Base-by-base conservation (phyloP, 1,284 basidiomycete species). In the Cryptococcus deneoformans region DNA sequence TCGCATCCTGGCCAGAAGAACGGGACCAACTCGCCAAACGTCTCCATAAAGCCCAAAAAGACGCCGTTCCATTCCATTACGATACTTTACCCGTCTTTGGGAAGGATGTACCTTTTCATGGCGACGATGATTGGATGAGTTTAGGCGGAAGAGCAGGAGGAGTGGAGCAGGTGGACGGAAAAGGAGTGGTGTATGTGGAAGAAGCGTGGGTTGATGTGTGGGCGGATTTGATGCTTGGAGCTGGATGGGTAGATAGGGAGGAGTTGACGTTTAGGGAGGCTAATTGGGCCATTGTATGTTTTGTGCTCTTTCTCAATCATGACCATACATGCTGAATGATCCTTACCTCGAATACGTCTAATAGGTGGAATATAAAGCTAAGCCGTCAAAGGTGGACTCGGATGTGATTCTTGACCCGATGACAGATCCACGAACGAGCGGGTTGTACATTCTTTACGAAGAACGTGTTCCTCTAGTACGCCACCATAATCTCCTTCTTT, bases 241-340 rank as follows among this genome's bases (percentile, higher is more conserved):
- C 86, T 24, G 87, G 86, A 0, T 90, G 88, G 88, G 83, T 86
- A 80, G 87, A 90, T 65, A 78, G 86, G 58, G 81, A 80, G 3
- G 89, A 90, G 68, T 82, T 86, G 62, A 81, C 87, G 4, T 89
- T 91, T 71, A 81, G 88, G 64, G 89, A 92, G 66, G 89, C 89
- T 61, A 90, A 90, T 69, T 94, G 90, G 90, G 89, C 87, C 16
- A 68, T 95, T 80, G 91, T 92, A 69, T 79, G 85, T 82, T 29
- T 37, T 44, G 56, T 36, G 20, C 10, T 14, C 2, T 16, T 24
- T 35, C 20, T 20, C 20, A 20, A 20, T 20, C 20, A 20, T 20
- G 20, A 42, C 14, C 37, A n/a, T 50, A 35, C n/a, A 46, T 29
- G 49, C 49, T 16, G 20, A 11, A 9, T 24, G 9, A 9, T 10